Conservation (phyloP, 192 early-diverging fungal species). For the Entomortierella chlamydospora region DNA sequence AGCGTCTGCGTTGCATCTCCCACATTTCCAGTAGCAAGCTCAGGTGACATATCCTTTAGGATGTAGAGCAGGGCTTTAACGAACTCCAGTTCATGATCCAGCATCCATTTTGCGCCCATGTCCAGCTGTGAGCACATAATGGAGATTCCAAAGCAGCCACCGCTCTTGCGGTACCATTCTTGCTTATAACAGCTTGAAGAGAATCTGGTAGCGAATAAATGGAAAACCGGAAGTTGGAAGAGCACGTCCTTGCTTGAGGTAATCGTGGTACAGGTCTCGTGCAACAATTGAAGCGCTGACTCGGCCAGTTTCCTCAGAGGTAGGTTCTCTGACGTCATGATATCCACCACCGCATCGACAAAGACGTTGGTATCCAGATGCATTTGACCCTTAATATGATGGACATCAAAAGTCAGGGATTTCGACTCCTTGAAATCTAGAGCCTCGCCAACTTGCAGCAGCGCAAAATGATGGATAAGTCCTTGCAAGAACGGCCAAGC, state of each 20-base stretch:
- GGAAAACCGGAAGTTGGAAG: conserved; percentile 77
- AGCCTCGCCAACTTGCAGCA: conserved; percentile 77
- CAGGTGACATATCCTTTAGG: conserved; percentile 89
- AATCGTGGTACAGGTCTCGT: conserved; percentile 66
- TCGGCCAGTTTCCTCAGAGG: conserved; percentile 74
- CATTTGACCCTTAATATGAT: conserved; percentile 60
- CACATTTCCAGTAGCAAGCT: conserved; percentile 79
- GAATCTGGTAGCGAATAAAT: conserved; percentile 85
- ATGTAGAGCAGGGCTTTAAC: conserved; percentile 93
- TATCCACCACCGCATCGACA: conserved; percentile 81
- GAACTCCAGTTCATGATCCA: conserved; percentile 95
- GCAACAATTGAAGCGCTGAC: conserved; percentile 71
- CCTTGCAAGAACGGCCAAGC: conserved; percentile 73
- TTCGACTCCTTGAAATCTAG: conserved; percentile 67
- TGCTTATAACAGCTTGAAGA: conserved; percentile 93
- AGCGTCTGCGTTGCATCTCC: conserved; percentile 80
- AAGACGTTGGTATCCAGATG: conserved; percentile 74
- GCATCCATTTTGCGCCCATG: conserved; percentile 90
- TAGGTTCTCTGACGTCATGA: conserved; percentile 76
- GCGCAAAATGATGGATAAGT: conserved; percentile 80
- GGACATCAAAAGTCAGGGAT: conserved; percentile 58
- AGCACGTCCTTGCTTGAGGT: conserved; percentile 70
- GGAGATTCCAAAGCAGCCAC: conserved; percentile 91
- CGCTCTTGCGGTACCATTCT: conserved; percentile 87
- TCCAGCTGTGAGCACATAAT: conserved; percentile 85